Evolutionary conservation across 2,329 filamentous ascomycete genomes (phyloP), one percentile per base, ranked within the genome.

Genomic region (Sclerotinia spermophila): DNA sequence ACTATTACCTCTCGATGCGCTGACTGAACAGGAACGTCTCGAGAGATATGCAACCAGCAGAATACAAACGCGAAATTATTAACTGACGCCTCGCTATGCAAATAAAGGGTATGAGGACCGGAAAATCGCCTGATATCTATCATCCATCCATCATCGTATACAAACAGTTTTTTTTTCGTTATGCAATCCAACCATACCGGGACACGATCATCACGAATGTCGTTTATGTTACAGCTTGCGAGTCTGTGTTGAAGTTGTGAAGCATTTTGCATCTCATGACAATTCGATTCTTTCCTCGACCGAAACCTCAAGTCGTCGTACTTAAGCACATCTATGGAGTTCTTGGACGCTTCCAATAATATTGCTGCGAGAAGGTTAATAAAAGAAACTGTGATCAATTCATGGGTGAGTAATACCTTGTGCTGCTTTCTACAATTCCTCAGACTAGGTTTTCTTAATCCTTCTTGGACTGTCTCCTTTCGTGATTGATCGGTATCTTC

Each of bases 341-440:
- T 75, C 83, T 83, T 19, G 88, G 88, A 67, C 85, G 83, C 82
- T 90, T 90, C 88, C 88, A 90, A 79, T 88, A 90, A 77, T 90
- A 90, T 89, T 90, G 88, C 88, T 64, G 59, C 51, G 35, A 60
- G 66, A 42, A 33, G 61, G 45, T 73, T 42, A 70, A 45, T 33
- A 42, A 10, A 15, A n/a, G 11, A 8, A 27, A 30, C 5, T 60
- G 58, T 45, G 67, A 71, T 45, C 48, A 33, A 62, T 45, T 44
- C 60, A 65, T 35, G 30, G 67, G 42, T 73, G 24, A 8, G 48
- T 81, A 84, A 79, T 86, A 98, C 95, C 92, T 98, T 98, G 82
- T 99, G 96, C 79, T 96, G 93, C 83, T 97, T 98, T 78, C 96
- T 88, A 79, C 96, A 97, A 78, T 90, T 91, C 75, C 96, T 87